phyloP scores from a whole-genome alignment of 768 basidiomycete species.

The Phaeotremella skinneri region DNA sequence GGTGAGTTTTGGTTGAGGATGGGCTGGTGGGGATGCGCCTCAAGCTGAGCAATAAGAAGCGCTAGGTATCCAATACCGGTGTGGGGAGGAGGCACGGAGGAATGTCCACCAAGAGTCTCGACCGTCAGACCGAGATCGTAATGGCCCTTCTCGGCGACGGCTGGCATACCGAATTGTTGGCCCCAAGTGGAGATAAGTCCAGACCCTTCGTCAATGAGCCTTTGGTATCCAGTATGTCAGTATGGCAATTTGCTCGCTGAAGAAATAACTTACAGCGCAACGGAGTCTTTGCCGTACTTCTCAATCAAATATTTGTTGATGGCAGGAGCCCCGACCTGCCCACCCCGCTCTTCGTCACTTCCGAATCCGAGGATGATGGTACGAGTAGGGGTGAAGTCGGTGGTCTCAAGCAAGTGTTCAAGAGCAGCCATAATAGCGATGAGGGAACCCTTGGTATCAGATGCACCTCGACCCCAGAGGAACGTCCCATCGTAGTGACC shows the following conservation, averaged over 20 bases:
- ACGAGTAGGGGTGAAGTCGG: constrained; percentile 60
- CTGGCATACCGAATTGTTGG: constrained; percentile 42
- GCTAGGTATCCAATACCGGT: constrained; percentile 78
- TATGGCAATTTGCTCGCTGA: background rate
- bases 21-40: constrained; percentile 59
- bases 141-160: constrained; percentile 50
- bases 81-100: constrained; percentile 74
- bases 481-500: constrained; percentile 56
- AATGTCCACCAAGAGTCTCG: constrained; percentile 70
- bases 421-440: constrained; percentile 57
- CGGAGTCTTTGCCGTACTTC: constrained; percentile 68
- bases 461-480: constrained; percentile 73
- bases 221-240: background rate
- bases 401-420: constrained; percentile 63
- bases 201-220: constrained; percentile 82
- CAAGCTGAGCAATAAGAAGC: constrained; percentile 64
- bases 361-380: constrained; percentile 54
- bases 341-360: constrained; percentile 69
- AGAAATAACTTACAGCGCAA: constrained; percentile 57
- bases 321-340: constrained; percentile 51
- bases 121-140: constrained; percentile 30
- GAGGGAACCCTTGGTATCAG: constrained; percentile 67
- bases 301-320: constrained; percentile 57
- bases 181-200: constrained; percentile 49
- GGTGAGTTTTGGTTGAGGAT: constrained; percentile 41